Evolutionary conservation across 2,329 filamentous ascomycete genomes (phyloP).

Genomic region (Rutstroemia sydowiana): DNA sequence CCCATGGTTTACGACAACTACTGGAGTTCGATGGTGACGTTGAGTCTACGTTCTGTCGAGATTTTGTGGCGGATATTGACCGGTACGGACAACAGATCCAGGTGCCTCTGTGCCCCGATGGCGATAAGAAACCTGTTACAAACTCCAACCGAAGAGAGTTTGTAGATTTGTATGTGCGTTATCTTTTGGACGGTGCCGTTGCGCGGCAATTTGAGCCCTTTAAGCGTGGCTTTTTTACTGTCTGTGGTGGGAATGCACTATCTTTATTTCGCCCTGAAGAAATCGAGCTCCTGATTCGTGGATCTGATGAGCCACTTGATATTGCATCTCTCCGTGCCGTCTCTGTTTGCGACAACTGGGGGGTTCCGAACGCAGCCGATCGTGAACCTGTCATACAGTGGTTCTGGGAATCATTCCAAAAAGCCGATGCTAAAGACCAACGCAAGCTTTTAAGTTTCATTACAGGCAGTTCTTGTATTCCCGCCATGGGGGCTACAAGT

Average conservation of each 20-base stretch:
- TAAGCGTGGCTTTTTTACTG: constrained; percentile 87
- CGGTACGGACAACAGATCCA: constrained; percentile 63
- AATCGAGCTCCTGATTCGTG: constrained; percentile 79
- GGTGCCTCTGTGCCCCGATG: constrained; percentile 66
- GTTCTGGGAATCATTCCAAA: constrained; percentile 82
- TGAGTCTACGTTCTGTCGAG: constrained; percentile 68
- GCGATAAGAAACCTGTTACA: constrained; percentile 70
- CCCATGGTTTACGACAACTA: constrained; percentile 66
- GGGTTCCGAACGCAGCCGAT: constrained; percentile 44
- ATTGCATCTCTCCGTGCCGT: constrained; percentile 68
- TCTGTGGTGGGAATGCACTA: constrained; percentile 81
- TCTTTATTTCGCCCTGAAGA: constrained; percentile 85
- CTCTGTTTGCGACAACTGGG: constrained; percentile 79
- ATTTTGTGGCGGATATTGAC: constrained; percentile 72
- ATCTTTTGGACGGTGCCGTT: constrained; percentile 72
- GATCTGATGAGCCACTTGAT: constrained; percentile 77
- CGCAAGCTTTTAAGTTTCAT: constrained; percentile 77
- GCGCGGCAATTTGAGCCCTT: constrained; percentile 85
- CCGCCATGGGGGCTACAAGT: constrained; percentile 76
- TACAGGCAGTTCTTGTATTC: constrained; percentile 84
- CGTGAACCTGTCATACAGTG: constrained; percentile 64
- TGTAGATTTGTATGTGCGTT: constrained; percentile 75
- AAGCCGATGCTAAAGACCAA: constrained; percentile 59
- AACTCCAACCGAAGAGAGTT: constrained; percentile 79
- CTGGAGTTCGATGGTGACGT: constrained; percentile 82